These are phyloP conservation scores for Naganishia onofrii DNA, from an alignment of 768 basidiomycete genomes.

Conservation along the genomic window DNA sequence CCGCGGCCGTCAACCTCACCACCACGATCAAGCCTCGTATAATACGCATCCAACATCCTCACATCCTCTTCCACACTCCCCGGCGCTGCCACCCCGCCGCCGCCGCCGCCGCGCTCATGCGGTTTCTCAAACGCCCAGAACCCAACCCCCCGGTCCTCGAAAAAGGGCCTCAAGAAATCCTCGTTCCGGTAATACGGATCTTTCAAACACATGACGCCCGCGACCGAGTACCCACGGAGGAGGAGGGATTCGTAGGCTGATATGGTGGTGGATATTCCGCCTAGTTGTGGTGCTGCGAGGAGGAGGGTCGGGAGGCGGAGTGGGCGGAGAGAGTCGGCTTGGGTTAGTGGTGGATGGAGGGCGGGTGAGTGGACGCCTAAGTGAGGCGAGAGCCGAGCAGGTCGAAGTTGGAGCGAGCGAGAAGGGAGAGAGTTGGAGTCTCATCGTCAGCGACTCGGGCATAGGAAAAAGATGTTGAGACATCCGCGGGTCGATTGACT, in stretches of 20 bases:
- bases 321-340: constrained; percentile 79
- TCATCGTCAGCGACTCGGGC: too few relatives aligned
- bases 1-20: too few relatives aligned
- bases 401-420: too few relatives aligned
- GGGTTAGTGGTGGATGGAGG: constrained; percentile 70
- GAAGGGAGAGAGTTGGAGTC: too few relatives aligned
- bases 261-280: constrained; percentile 90
- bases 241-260: constrained; percentile 86
- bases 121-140: constrained; percentile 51
- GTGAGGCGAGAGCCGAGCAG: too few relatives aligned
- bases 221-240: constrained; percentile 84
- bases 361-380: constrained; percentile 78
- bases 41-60: constrained; percentile 67
- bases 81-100: constrained; percentile 34
- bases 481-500: too few relatives aligned
- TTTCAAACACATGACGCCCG: constrained; percentile 75
- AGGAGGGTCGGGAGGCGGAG: constrained; percentile 83
- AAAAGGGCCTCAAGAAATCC: constrained; percentile 76
- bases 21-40: constrained; percentile 53
- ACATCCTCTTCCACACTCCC: constrained; percentile 56
- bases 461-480: too few relatives aligned
- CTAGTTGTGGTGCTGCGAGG: constrained; percentile 81
- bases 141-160: constrained; percentile 62
- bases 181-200: constrained; percentile 84
- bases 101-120: too few relatives aligned